Percentiles rank a stretch among this genome's conserved stretches.
These are phyloP conservation scores for Populus ilicifolia DNA, from an alignment of 345 rosid species.

Conservation along the genomic window DNA sequence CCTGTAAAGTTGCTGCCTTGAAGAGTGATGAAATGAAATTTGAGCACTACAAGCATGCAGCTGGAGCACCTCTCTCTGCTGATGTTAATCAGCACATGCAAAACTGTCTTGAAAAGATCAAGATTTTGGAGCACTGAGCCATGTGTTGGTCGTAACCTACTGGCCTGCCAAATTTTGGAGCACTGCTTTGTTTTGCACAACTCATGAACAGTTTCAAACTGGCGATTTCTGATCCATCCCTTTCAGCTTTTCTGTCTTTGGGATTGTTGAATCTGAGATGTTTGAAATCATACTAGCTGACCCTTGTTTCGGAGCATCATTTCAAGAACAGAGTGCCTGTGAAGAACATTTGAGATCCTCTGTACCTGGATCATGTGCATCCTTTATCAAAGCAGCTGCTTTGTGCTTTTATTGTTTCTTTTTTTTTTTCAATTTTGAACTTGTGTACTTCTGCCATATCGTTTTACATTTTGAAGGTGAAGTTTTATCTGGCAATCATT, in stretches of 20 bases:
- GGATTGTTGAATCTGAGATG: neutral
- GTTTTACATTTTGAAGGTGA: too few relatives aligned
- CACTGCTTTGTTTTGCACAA: neutral
- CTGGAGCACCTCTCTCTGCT: slow-evolving; percentile 38
- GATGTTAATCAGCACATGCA: slow-evolving; percentile 55
- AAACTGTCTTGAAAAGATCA: slow-evolving; percentile 60
- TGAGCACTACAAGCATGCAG: slow-evolving; percentile 53
- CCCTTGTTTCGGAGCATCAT: neutral
- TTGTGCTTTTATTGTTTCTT: too few relatives aligned
- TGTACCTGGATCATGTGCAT: too few relatives aligned
- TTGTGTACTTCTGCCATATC: too few relatives aligned
- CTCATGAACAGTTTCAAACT: neutral
- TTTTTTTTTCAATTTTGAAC: too few relatives aligned
- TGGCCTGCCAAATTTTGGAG: neutral
- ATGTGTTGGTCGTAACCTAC: neutral
- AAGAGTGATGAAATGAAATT: slow-evolving; percentile 76
- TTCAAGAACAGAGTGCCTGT: neutral
- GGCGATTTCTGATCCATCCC: too few relatives aligned
- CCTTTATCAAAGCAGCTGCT: too few relatives aligned
- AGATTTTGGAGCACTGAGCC: slow-evolving; percentile 37
- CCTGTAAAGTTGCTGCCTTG: slow-evolving; percentile 62
- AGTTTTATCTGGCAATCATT: too few relatives aligned
- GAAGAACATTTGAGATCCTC: too few relatives aligned
- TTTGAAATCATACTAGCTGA: neutral
- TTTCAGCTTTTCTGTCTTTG: neutral